Percentiles rank a stretch among this genome's conserved stretches.
These are phyloP conservation scores for Candida pseudoviswanathii DNA, from an alignment of 1,139 yeast species.

Conservation along the genomic window DNA sequence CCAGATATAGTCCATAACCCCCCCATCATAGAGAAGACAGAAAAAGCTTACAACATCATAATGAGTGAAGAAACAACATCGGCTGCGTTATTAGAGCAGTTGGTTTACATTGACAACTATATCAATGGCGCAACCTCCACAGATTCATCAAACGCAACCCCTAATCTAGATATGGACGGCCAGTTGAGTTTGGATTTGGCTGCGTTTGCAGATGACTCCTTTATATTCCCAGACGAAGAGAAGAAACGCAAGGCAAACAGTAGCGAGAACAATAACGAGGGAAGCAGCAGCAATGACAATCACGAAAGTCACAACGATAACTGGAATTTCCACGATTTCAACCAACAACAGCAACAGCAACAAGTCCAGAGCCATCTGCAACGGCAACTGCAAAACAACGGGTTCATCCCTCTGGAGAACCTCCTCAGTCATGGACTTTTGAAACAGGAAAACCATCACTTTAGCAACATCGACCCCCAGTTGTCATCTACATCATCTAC, in stretches of 20 bases:
- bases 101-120: constrained; percentile 75
- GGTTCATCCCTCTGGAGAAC: neutral
- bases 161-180: constrained; percentile 59
- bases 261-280: constrained; percentile 17
- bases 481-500: neutral
- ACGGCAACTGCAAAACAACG: constrained; percentile 11
- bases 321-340: neutral
- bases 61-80: constrained; percentile 51
- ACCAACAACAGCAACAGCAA: neutral
- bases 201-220: constrained; percentile 78
- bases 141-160: constrained; percentile 24
- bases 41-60: neutral
- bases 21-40: neutral
- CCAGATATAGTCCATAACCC: neutral
- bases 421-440: neutral
- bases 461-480: constrained; percentile 1
- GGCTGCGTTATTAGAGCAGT: constrained; percentile 69
- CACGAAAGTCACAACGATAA: neutral
- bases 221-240: constrained; percentile 78
- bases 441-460: neutral
- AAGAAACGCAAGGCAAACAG: constrained; percentile 45
- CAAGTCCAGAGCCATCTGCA: constrained; percentile 7
- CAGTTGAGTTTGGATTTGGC: constrained; percentile 72
- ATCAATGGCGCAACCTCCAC: constrained; percentile 43
- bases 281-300: constrained; percentile 3